Evolutionary conservation across 345 rosid species (phyloP), one percentile per base, ranked within the genome.

Genomic region (Hibiscus tridactylites): DNA sequence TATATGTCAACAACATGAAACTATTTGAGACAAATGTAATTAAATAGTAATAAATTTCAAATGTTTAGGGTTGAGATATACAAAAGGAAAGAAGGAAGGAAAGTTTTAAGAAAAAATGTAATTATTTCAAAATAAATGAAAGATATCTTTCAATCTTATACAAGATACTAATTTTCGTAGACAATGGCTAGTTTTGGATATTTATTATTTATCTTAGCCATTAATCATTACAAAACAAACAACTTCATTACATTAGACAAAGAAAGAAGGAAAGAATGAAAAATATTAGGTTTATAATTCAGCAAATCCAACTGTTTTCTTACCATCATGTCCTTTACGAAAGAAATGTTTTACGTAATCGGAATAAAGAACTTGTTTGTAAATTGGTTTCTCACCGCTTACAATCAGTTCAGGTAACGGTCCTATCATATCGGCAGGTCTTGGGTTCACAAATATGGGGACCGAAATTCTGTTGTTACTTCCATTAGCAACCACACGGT

Each of bases 261-360:
- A 61, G 62, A 58, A 17, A 58, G 1, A 21, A 21, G 0, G 9
- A 3, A 7, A 53, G 1, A 21, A 21, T 1, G 9, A 3, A 7
- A 53, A 6, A 6, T 1, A 52, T 52, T 3, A 6, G 5, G 24
- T 6, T 71, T 59, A 72, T 24, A 75, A 31, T 29, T 59, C 71
- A 19, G 69, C 63, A 59, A 28, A 68, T 58, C 71, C 76, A 12
- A 71, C 19, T 4, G 71, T 73, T 42, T 71, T 65, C 70, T 81
- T 81, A n/a, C 79, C 79, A 1, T 77, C 62, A 21, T 72, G 81
- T 2, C 61, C 75, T 26, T 75, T 77, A 13, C 75, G 33, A 65
- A 77, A 75, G 70, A 26, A 77, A 64, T 62, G 57, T 7, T 52
- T 72, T 67, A 73, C 56, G 59, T 76, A 73, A 57, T 61, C 65